A percentile compares a stretch with the other conserved stretches of the same genome.
phyloP scores from a whole-genome alignment of 1,139 yeast species.

The Magnusiomyces sp. region DNA sequence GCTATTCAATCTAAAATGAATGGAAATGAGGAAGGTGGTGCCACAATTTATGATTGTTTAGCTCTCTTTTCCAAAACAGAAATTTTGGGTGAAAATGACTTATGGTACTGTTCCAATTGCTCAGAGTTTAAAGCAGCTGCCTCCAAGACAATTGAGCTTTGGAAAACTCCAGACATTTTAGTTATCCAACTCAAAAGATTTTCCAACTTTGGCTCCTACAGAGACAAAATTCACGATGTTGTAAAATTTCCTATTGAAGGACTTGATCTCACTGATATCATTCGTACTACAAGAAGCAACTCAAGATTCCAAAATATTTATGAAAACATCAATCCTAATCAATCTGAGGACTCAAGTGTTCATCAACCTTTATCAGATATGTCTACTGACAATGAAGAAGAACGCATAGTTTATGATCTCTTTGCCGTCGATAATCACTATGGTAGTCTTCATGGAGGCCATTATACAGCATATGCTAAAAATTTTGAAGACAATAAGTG shows the following conservation, averaged over 20 bases:
- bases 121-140: slow-evolving; percentile 90
- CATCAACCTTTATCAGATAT: too few species aligned
- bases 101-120: slow-evolving; percentile 92
- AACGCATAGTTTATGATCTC: slow-evolving; percentile 57
- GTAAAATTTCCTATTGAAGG: slow-evolving; percentile 86
- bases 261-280: slow-evolving; percentile 57
- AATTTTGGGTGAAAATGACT: slow-evolving; percentile 76
- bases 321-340: not conserved
- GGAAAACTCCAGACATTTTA: slow-evolving; percentile 87
- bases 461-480: slow-evolving; percentile 83
- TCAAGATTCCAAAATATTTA: not conserved
- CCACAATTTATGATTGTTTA: slow-evolving; percentile 68
- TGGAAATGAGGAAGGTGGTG: slow-evolving; percentile 38
- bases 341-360: not conserved
- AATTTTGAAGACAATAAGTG: slow-evolving; percentile 71
- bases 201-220: slow-evolving; percentile 72
- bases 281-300: slow-evolving; percentile 31
- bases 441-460: slow-evolving; percentile 98
- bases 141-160: slow-evolving; percentile 79
- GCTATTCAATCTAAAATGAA: slow-evolving; percentile 27
- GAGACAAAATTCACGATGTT: slow-evolving; percentile 80
- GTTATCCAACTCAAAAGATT: slow-evolving; percentile 87
- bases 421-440: slow-evolving; percentile 92
- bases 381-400: slow-evolving; percentile 25
- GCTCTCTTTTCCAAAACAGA: slow-evolving; percentile 73